phyloP scores from a whole-genome alignment of 257 asterid genomes.

The Osmanthus fragrans region DNA sequence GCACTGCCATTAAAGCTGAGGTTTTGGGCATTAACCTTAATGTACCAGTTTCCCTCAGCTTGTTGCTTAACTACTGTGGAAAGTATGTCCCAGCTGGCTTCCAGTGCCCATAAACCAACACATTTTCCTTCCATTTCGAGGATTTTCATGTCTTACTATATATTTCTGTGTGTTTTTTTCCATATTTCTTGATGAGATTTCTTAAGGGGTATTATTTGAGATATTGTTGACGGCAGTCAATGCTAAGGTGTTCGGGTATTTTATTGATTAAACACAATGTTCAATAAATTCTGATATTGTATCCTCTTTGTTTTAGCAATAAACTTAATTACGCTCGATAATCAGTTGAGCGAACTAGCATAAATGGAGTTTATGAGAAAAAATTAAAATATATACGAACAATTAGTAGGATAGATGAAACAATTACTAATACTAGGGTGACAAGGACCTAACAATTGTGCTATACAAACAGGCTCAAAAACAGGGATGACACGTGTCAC shows the following conservation, averaged over 20 bases:
- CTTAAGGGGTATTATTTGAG: too few species aligned
- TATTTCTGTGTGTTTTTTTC: too few species aligned
- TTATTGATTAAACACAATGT: background rate
- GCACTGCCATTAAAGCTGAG: slow-evolving; percentile 44
- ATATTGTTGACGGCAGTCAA: background rate
- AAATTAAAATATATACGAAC: too few species aligned
- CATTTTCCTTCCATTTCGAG: background rate
- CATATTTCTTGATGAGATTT: background rate
- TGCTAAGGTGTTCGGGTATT: background rate
- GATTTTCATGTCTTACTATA: background rate
- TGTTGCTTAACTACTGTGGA: slow-evolving; percentile 34
- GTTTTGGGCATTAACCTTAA: slow-evolving; percentile 37
- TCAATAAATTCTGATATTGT: background rate
- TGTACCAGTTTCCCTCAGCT: slow-evolving; percentile 33
- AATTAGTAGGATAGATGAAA: too few species aligned
- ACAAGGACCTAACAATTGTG: too few species aligned
- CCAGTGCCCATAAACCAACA: background rate
- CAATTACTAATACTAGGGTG: too few species aligned
- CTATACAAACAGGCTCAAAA: too few species aligned
- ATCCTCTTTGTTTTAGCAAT: background rate
- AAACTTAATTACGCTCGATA: background rate
- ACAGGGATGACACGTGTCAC: too few species aligned
- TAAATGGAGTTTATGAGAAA: too few species aligned
- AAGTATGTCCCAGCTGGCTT: slow-evolving; percentile 36
- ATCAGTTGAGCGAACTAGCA: background rate